These are phyloP conservation scores for Pueraria montana DNA, from an alignment of 306 rosid genomes.

Conservation along the genomic window DNA sequence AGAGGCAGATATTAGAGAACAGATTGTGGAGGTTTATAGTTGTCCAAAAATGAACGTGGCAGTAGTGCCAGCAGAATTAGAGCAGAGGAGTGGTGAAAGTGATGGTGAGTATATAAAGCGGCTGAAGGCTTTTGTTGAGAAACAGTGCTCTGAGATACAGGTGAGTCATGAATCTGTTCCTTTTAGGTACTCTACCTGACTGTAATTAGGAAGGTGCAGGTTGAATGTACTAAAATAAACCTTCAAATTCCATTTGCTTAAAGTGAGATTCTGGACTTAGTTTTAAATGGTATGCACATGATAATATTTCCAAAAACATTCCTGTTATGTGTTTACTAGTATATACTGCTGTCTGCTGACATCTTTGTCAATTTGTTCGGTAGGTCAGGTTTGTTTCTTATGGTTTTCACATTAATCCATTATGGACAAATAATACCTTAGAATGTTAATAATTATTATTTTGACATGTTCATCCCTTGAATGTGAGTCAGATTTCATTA, in stretches of 20 bases:
- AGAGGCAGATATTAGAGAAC: slow-evolving; percentile 82
- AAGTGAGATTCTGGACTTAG: slow-evolving; percentile 30
- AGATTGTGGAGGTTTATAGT: slow-evolving; percentile 82
- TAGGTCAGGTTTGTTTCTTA: slow-evolving; percentile 13
- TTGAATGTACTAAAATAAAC: slow-evolving; percentile 31
- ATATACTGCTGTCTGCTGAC: slow-evolving; percentile 11
- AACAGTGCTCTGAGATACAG: slow-evolving; percentile 96
- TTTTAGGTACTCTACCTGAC: slow-evolving; percentile 10
- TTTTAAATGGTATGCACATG: slow-evolving; percentile 4
- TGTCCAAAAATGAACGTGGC: slow-evolving; percentile 86
- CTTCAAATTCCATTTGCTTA: slow-evolving; percentile 15
- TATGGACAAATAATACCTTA: neutral
- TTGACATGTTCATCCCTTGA: neutral
- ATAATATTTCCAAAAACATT: slow-evolving; percentile 31
- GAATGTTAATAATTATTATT: slow-evolving; percentile 1
- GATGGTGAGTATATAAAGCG: slow-evolving; percentile 85
- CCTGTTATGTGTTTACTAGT: neutral
- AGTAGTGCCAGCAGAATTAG: slow-evolving; percentile 95
- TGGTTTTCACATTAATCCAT: slow-evolving; percentile 21
- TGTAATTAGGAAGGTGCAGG: slow-evolving; percentile 19
- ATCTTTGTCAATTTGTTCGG: slow-evolving; percentile 5
- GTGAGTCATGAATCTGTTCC: slow-evolving; percentile 48
- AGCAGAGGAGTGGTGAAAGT: slow-evolving; percentile 80
- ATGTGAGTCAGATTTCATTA: slow-evolving; percentile 22
- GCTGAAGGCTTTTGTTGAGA: slow-evolving; percentile 85